Percentiles rank a stretch among this genome's conserved stretches.
Conservation (phyloP, 75 land plant genomes). For the Pseudotsuga menziesii region DNA sequence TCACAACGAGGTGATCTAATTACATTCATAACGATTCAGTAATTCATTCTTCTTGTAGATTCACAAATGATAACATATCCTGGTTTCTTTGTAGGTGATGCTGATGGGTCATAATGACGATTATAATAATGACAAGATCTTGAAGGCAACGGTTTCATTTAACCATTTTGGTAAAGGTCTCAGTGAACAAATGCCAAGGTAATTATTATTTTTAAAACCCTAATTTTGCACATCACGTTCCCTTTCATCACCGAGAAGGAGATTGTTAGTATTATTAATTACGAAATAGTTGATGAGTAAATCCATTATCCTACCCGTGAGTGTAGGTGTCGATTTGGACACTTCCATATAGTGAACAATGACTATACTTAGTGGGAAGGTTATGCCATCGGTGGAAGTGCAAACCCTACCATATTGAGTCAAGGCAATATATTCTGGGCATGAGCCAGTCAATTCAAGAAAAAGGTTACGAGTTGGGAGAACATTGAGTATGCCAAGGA, state of each 20-base stretch:
- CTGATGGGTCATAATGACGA: constrained; percentile 35
- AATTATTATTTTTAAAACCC: not conserved
- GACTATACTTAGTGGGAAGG: constrained; percentile 31
- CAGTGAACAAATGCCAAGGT: constrained; percentile 24
- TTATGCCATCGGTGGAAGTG: constrained; percentile 52
- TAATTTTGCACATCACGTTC: not conserved
- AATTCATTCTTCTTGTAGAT: not conserved
- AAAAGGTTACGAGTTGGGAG: constrained; percentile 46
- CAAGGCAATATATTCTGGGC: constrained; percentile 43
- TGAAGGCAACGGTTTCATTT: constrained; percentile 17
- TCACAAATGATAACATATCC: no score
- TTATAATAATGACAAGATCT: no score
- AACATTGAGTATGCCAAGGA: constrained; percentile 8
- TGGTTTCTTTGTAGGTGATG: constrained; percentile 13
- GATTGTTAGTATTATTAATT: no score
- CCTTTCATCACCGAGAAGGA: no score
- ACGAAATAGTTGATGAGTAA: not conserved
- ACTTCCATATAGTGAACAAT: constrained; percentile 44
- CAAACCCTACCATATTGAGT: constrained; percentile 38
- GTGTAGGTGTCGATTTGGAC: constrained; percentile 36
- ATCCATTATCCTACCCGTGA: no score
- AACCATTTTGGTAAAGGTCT: constrained; percentile 34
- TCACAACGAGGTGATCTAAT: constrained; percentile 31
- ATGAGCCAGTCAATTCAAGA: not conserved
- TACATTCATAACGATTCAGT: constrained; percentile 14